These are phyloP conservation scores for Globisporangium megalacanthum DNA, from an alignment of 352 stramenopile genomes.

Conservation along the genomic window DNA sequence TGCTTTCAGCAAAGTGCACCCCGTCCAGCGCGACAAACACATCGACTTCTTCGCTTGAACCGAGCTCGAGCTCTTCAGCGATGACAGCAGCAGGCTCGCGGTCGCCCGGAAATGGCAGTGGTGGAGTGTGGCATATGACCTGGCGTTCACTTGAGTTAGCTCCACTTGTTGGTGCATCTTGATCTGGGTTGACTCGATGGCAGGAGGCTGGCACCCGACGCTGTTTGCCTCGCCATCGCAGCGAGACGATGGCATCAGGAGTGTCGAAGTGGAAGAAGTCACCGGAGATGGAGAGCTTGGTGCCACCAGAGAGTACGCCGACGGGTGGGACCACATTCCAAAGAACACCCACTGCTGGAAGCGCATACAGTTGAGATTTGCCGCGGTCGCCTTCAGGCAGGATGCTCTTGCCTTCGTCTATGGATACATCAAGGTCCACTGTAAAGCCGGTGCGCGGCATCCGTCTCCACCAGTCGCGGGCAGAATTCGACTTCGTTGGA, in stretches of 20 bases:
- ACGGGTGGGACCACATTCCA: constrained; percentile 30
- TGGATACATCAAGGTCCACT: constrained; percentile 33
- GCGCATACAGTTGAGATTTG: constrained; percentile 19
- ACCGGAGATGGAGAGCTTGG: constrained; percentile 36
- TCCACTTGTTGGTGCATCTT: not conserved
- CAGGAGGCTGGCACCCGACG: constrained; percentile 28
- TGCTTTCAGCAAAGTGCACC: constrained; percentile 33
- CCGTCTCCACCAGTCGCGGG: constrained; percentile 28
- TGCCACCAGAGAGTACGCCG: constrained; percentile 36
- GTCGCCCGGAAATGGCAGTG: constrained; percentile 32
- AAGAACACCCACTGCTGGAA: constrained; percentile 25
- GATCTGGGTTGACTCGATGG: constrained; percentile 2
- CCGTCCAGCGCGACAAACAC: constrained; percentile 53
- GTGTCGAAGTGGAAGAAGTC: constrained; percentile 62
- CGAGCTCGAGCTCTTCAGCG: constrained; percentile 23
- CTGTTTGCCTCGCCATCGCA: constrained; percentile 39
- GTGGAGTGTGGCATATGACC: constrained; percentile 36
- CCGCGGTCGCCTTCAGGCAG: constrained; percentile 16
- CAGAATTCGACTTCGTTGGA: not conserved
- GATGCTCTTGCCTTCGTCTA: constrained; percentile 38
- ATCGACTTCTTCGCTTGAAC: constrained; percentile 32
- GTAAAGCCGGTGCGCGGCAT: constrained; percentile 24
- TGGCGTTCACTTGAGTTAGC: constrained; percentile 21
- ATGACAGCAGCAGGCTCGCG: constrained; percentile 14
- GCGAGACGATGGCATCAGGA: constrained; percentile 34